These are phyloP conservation scores for Lecanosticta acicola DNA, from an alignment of 2,329 filamentous ascomycete species.

Conservation along the genomic window DNA sequence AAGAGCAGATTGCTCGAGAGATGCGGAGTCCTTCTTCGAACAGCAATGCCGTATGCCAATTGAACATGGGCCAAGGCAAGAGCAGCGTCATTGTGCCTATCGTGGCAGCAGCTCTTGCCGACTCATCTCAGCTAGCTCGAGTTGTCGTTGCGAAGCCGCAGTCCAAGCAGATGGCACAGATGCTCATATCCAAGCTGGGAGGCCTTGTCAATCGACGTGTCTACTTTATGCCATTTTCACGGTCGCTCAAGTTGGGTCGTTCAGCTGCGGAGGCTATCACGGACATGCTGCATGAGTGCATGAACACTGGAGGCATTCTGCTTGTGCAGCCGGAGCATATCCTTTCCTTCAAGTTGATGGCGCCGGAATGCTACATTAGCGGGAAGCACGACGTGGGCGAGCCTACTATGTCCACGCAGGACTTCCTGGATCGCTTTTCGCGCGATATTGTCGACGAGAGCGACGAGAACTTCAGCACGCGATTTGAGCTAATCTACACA, in stretches of 20 bases:
- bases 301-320: conserved; percentile 47
- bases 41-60: conserved; percentile 54
- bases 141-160: conserved; percentile 54
- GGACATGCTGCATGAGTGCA: conserved; percentile 40
- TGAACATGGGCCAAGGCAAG: conserved; percentile 70
- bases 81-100: conserved; percentile 65
- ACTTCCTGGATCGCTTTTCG: conserved; percentile 45
- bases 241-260: conserved; percentile 40
- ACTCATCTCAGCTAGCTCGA: conserved; percentile 44
- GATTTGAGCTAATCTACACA: conserved; percentile 42
- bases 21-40: conserved; percentile 51
- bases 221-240: conserved; percentile 54
- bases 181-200: conserved; percentile 52
- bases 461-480: conserved; percentile 40
- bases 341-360: conserved; percentile 60
- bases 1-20: conserved; percentile 57
- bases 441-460: conserved; percentile 63
- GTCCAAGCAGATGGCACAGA: conserved; percentile 53
- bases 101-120: conserved; percentile 44
- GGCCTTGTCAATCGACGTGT: conserved; percentile 51
- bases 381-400: conserved; percentile 37
- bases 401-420: conserved; percentile 48
- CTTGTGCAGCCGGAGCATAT: conserved; percentile 59
- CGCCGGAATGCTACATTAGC: conserved; percentile 53
- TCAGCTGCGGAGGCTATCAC: conserved; percentile 32